Conservation (phyloP, 148 eudicot genomes). For the Arctostaphylos glauca region DNA sequence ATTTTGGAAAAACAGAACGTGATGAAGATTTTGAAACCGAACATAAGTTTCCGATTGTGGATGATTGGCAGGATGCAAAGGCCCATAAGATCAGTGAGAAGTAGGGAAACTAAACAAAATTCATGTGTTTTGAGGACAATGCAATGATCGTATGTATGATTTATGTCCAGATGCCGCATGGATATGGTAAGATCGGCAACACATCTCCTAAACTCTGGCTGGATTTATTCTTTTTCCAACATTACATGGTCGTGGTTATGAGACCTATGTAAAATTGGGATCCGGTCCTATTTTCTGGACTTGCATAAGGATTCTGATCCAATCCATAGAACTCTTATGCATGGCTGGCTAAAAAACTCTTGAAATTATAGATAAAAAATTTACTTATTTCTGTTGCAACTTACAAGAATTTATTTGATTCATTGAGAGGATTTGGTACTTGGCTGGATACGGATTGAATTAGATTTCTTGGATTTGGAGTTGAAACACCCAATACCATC, state of each 20-base stretch:
- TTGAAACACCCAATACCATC: neutral
- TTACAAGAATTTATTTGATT: neutral
- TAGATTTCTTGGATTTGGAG: neutral
- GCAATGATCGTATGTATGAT: neutral
- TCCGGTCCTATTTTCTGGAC: constrained; percentile 8
- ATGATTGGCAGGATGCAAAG: constrained; percentile 84
- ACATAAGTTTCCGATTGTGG: too few species aligned
- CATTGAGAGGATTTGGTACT: neutral
- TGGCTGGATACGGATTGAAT: neutral
- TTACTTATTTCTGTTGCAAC: neutral
- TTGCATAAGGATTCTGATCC: neutral
- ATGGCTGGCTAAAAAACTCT: neutral
- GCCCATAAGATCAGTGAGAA: constrained; percentile 53
- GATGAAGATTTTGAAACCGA: too few species aligned
- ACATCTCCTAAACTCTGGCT: neutral
- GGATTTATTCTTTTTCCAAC: neutral
- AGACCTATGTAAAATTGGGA: neutral
- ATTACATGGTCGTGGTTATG: neutral
- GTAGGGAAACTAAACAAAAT: constrained; percentile 41
- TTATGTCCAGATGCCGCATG: neutral
- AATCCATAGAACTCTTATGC: neutral
- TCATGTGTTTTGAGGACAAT: neutral
- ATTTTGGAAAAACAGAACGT: too few species aligned
- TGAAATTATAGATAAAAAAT: neutral
- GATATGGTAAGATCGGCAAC: neutral